Evolutionary conservation across 176 grass and related monocot species (phyloP), one percentile per base, ranked within the genome.

Genomic region (Musa schizocarpa): DNA sequence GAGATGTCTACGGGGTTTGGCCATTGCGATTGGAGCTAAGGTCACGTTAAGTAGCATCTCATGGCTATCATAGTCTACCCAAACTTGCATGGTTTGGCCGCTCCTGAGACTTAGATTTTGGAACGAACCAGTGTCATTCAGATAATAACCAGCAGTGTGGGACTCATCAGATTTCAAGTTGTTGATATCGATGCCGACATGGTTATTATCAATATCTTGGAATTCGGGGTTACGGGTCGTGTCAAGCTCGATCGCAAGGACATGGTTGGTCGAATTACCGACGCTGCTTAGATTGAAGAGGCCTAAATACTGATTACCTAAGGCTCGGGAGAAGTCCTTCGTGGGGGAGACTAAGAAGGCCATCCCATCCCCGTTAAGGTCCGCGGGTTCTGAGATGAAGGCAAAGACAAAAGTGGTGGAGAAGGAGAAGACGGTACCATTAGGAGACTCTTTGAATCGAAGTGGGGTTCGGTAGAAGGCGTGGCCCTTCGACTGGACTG

Each of bases 211-310:
- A 0, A 66, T 65, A 23, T 83, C 75, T 0, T 54, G 3, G 34
- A 79, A 58, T 19, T 82, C 77, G 3, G 53, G 10, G 16, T 71
- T 80, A 43, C 23, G 26, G 11, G 11, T 1, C 1, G 76, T 82
- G 17, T 86, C 85, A 3, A 86, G 76, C 56, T 82, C 85, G 1
- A 80, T 29, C 0, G 72, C 85, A 53, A 87, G 70, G 56, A 80
- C 7, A 43, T 75, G 80, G 53, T 75, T 79, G 29, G 2, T 71
- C 9, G 65, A 29, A 9, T 72, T 53, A 11, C 77, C 78, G 14
- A 66, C 67, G 21, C 48, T 3, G 34, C 6, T 43, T 11, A 25
- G 29, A 17, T 61, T 61, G 34, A 73, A 65, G 34, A 86, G 59
- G 5, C 74, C 84, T 9, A 86, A 73, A 69, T 74, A 85, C 34